A percentile compares a stretch with the other conserved stretches of the same genome.
phyloP scores from a whole-genome alignment of 83 land plant genomes.

The Thuja plicata region DNA sequence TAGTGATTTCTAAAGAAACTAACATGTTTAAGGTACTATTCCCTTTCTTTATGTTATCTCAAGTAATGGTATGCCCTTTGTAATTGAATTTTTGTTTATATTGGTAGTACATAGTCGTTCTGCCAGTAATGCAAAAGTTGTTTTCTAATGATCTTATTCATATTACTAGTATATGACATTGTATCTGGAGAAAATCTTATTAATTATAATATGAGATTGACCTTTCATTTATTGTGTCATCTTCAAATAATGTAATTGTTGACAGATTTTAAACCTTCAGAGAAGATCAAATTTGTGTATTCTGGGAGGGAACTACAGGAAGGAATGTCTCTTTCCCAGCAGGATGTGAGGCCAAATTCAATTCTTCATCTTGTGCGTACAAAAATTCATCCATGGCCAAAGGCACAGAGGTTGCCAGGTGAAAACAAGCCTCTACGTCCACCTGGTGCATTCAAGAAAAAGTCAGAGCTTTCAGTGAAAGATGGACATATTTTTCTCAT shows the following conservation, averaged over 20 bases:
- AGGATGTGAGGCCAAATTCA: constrained; percentile 92
- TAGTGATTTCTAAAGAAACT: background rate
- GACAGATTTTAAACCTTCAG: constrained; percentile 84
- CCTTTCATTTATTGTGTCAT: background rate
- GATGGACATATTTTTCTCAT: constrained; percentile 95
- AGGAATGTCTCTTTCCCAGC: constrained; percentile 65
- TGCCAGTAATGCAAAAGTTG: background rate
- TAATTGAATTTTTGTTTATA: background rate
- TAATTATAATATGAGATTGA: background rate
- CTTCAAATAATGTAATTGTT: background rate
- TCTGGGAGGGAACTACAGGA: constrained; percentile 85
- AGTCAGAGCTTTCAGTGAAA: constrained; percentile 97
- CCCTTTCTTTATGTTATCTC: background rate
- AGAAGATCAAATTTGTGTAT: constrained; percentile 72
- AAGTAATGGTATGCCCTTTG: background rate
- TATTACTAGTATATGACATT: background rate
- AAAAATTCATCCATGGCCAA: constrained; percentile 80
- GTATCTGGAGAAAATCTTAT: too few species aligned
- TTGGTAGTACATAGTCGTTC: background rate
- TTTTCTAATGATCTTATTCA: background rate
- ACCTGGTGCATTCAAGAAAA: constrained; percentile 98
- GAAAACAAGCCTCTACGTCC: constrained; percentile 94
- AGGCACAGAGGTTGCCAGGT: constrained; percentile 91
- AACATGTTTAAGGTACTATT: background rate
- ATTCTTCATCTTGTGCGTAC: constrained; percentile 90